phyloP scores from a whole-genome alignment of 1,284 basidiomycete genomes.

The Leccinum subrobustum region DNA sequence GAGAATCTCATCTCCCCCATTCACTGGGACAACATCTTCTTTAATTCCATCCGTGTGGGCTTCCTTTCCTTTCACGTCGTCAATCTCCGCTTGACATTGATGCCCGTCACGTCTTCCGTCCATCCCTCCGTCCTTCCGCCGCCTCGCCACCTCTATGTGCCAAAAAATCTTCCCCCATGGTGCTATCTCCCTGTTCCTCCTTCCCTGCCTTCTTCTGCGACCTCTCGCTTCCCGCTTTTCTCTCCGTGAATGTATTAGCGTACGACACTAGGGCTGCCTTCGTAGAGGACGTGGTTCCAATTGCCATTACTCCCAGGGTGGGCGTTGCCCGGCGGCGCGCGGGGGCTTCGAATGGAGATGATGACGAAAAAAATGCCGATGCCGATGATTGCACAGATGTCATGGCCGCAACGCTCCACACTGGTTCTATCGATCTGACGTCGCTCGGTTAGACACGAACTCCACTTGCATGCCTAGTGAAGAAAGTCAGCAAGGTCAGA shows the following conservation, averaged over 20 bases:
- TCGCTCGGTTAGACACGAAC: not conserved
- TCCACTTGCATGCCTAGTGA: not conserved
- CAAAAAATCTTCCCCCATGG: constrained; percentile 18
- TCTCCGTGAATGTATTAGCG: constrained; percentile 25
- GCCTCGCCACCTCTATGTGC: constrained; percentile 4
- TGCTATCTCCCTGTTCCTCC: constrained; percentile 9
- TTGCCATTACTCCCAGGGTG: constrained; percentile 4
- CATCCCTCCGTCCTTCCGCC: constrained; percentile 15
- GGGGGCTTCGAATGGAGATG: too few relatives aligned
- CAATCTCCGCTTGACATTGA: constrained; percentile 30
- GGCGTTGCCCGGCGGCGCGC: too few relatives aligned
- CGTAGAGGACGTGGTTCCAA: constrained; percentile 21
- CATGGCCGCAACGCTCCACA: constrained; percentile 1
- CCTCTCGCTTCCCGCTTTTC: not conserved
- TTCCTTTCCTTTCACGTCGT: constrained; percentile 2
- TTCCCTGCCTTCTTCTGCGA: constrained; percentile 6
- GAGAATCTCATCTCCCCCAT: not conserved
- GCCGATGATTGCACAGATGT: constrained; percentile 12
- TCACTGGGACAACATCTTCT: not conserved
- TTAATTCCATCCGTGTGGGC: not conserved
- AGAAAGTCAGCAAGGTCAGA: not conserved
- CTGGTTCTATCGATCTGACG: not conserved
- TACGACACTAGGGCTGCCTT: constrained; percentile 39
- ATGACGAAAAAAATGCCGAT: constrained; percentile 2
- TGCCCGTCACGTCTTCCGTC: constrained; percentile 18